Evolutionary conservation across 129 eudicot genomes (phyloP).

Genomic region (Ambrosia artemisiifolia): DNA sequence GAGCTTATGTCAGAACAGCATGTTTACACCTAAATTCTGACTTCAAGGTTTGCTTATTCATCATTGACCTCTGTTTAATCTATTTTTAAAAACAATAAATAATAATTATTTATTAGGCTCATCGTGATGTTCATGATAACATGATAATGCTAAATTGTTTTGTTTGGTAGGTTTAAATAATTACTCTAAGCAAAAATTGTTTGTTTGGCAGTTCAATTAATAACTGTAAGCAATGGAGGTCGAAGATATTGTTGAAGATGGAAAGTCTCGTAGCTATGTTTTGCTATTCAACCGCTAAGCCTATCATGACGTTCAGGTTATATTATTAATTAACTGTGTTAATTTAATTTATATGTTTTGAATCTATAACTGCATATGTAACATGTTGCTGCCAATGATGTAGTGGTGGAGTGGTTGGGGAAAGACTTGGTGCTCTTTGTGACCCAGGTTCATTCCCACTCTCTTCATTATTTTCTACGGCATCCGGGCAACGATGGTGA

Average conservation of each 20-base stretch:
- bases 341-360: neutral
- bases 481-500: too few relatives aligned
- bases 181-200: too few relatives aligned
- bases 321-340: too few relatives aligned
- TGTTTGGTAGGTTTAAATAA: neutral
- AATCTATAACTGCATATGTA: neutral
- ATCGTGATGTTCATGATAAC: neutral
- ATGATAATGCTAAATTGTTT: neutral
- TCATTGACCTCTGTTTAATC: neutral
- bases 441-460: too few relatives aligned
- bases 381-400: neutral
- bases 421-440: too few relatives aligned
- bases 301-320: too few relatives aligned
- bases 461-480: too few relatives aligned
- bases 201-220: neutral
- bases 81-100: neutral
- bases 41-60: neutral
- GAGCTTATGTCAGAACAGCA: too few relatives aligned
- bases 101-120: too few relatives aligned
- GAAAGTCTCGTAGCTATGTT: constrained; percentile 23
- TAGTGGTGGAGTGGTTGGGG: too few relatives aligned
- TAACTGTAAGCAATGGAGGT: constrained; percentile 25
- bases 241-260: constrained; percentile 19
- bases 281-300: constrained; percentile 37
- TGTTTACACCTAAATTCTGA: too few relatives aligned